Evolutionary conservation across 164 flowering plant genomes (phyloP).

Genomic region (Annona cherimola): DNA sequence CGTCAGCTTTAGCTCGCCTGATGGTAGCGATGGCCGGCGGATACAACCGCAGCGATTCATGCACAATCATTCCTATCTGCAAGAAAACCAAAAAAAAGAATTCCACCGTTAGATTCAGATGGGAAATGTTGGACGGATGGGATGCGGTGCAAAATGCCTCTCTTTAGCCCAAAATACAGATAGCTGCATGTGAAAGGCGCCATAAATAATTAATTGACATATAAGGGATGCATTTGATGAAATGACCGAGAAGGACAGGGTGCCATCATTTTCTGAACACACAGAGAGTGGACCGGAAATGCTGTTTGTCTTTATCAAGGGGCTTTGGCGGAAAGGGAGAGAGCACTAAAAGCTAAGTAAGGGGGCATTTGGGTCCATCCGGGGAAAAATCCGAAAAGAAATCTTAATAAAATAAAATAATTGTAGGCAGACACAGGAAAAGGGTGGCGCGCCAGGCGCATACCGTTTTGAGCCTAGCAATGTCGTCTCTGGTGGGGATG

Average conservation of each 20-base stretch:
- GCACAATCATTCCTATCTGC: slow-evolving; percentile 88
- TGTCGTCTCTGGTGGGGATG: slow-evolving; percentile 66
- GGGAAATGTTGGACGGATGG: no score
- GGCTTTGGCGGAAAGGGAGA: neutral
- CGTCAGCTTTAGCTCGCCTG: slow-evolving; percentile 70
- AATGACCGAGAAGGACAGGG: neutral
- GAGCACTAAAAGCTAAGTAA: neutral
- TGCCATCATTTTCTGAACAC: neutral
- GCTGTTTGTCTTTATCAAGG: neutral
- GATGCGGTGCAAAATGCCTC: no score
- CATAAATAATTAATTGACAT: no score
- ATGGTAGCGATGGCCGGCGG: slow-evolving; percentile 85
- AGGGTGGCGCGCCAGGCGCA: slow-evolving; percentile 1
- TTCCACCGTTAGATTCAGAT: neutral
- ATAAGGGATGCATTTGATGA: neutral
- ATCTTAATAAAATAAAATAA: neutral
- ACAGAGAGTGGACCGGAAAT: neutral
- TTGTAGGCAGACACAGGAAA: neutral
- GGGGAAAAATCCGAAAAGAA: neutral
- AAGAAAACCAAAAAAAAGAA: slow-evolving; percentile 1
- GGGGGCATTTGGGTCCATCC: neutral
- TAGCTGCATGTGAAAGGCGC: no score
- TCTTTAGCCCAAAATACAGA: no score
- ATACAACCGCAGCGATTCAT: slow-evolving; percentile 77
- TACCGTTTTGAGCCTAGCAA: slow-evolving; percentile 83